Percentiles rank a stretch among this genome's conserved stretches.
These are phyloP conservation scores for Lathyrus oleraceus DNA, from an alignment of 306 rosid species.

Conservation along the genomic window DNA sequence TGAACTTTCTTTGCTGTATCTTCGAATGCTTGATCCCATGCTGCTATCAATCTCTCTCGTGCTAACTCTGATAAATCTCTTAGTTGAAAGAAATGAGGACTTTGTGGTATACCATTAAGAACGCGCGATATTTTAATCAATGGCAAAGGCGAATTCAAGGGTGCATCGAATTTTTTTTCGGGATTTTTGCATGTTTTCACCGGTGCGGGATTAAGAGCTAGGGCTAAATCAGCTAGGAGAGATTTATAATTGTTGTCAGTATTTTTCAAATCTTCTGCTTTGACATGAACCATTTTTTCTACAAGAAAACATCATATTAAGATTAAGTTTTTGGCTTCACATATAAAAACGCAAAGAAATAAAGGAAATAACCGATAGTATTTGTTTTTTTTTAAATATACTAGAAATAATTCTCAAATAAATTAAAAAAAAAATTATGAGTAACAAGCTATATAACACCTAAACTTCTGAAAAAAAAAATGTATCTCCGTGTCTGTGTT, in stretches of 20 bases:
- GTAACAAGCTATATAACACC: too few relatives aligned
- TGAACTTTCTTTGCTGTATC: conserved; percentile 1
- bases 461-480: too few relatives aligned
- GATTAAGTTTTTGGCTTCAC: not conserved
- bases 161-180: not conserved
- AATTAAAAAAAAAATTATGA: too few relatives aligned
- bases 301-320: not conserved
- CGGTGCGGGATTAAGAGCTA: not conserved
- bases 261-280: not conserved
- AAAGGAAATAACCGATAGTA: too few relatives aligned
- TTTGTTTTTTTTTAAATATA: too few relatives aligned
- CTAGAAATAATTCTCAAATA: too few relatives aligned
- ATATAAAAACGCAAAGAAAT: not conserved
- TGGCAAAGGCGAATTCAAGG: not conserved
- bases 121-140: conserved; percentile 24
- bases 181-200: not conserved
- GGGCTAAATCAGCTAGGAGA: not conserved
- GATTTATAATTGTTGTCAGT: not conserved
- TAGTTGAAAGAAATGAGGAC: conserved; percentile 33
- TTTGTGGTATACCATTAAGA: conserved; percentile 36
- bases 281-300: not conserved
- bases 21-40: conserved; percentile 38
- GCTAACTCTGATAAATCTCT: conserved; percentile 9
- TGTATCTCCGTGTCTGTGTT: too few relatives aligned
- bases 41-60: conserved; percentile 14